Evolutionary conservation across 225 moss, liverwort and hornwort genomes (phyloP).

Genomic region (Anthoceros angustus): DNA sequence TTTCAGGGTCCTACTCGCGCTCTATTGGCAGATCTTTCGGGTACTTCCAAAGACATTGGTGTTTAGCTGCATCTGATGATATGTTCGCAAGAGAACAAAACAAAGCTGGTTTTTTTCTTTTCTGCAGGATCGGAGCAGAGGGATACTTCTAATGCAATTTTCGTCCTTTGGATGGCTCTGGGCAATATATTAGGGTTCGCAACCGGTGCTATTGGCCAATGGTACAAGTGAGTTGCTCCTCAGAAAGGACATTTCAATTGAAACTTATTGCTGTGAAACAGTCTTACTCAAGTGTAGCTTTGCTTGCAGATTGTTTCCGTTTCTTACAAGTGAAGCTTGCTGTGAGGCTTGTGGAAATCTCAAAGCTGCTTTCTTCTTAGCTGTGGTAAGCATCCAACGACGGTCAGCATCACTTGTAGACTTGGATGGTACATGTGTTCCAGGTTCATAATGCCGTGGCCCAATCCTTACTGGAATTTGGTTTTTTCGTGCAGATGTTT

Average conservation of each 20-base stretch:
- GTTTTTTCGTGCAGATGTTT: slow-evolving; percentile 25
- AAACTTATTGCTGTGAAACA: neutral
- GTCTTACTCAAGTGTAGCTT: neutral
- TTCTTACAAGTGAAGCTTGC: slow-evolving; percentile 52
- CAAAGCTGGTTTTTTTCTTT: neutral
- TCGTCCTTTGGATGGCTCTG: slow-evolving; percentile 75
- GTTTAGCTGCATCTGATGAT: too few species aligned
- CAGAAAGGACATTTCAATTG: neutral
- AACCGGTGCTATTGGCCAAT: slow-evolving; percentile 56
- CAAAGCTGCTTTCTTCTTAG: slow-evolving; percentile 67
- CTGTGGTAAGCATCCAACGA: slow-evolving; percentile 25
- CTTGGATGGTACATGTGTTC: too few species aligned
- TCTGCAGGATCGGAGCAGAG: slow-evolving; percentile 32
- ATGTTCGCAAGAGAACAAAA: too few species aligned
- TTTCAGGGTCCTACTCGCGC: slow-evolving; percentile 67
- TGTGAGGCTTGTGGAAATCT: slow-evolving; percentile 78
- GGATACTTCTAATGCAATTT: slow-evolving; percentile 68
- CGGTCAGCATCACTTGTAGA: slow-evolving; percentile 11
- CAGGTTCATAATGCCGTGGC: neutral
- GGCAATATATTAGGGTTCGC: slow-evolving; percentile 81
- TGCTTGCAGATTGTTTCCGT: slow-evolving; percentile 45
- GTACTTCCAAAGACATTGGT: slow-evolving; percentile 3
- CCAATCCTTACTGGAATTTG: neutral
- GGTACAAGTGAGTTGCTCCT: slow-evolving; percentile 32
- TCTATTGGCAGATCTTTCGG: slow-evolving; percentile 66